Percentiles rank a stretch among this genome's conserved stretches.
phyloP scores from a whole-genome alignment of 441 rosid species.

The Syzygium malaccense region DNA sequence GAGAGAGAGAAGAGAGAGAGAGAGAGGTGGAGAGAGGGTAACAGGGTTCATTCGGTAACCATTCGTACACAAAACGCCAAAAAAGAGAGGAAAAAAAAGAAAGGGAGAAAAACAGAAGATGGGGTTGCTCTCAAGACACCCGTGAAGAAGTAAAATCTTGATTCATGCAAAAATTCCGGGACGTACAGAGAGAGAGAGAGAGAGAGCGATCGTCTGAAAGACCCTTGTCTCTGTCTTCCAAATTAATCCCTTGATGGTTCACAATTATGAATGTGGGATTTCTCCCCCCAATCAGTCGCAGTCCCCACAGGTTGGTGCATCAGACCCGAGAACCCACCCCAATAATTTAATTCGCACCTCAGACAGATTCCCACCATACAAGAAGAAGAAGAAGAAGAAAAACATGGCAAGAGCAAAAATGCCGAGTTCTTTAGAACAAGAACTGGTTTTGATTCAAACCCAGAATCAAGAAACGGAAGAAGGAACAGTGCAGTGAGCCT shows the following conservation, averaged over 20 bases:
- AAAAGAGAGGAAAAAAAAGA: neutral
- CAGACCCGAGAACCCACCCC: neutral
- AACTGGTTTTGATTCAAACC: neutral
- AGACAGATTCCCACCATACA: neutral
- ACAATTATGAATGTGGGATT: neutral
- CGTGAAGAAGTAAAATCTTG: neutral
- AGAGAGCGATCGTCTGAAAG: neutral
- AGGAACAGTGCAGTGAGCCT: neutral
- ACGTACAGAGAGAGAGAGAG: neutral
- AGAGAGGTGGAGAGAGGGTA: neutral
- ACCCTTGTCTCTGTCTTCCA: neutral
- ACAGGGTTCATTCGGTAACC: neutral
- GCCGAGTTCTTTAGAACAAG: neutral
- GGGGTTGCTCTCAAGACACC: neutral
- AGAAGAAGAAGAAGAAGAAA: neutral
- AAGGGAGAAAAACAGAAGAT: neutral
- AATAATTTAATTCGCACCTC: neutral
- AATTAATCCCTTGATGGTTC: neutral
- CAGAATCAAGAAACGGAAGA: neutral
- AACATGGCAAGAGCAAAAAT: neutral
- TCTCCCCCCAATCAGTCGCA: neutral
- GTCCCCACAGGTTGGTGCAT: neutral
- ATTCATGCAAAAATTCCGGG: neutral
- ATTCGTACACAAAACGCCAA: neutral
- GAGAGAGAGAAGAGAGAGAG: neutral